Conservation (phyloP, 2,329 filamentous ascomycete genomes). For the Clonostachys byssicola region DNA sequence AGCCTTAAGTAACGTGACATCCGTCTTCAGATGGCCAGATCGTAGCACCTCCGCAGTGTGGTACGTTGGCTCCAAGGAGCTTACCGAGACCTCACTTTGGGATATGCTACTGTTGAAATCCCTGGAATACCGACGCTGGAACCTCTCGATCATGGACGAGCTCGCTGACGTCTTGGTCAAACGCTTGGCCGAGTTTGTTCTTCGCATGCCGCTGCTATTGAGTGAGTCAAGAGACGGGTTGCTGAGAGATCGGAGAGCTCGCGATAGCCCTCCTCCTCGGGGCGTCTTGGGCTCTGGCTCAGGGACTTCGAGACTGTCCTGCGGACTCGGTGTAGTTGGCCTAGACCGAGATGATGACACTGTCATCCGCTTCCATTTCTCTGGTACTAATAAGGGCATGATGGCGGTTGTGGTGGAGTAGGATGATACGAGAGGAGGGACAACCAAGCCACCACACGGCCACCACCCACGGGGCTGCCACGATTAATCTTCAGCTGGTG, state of each 20-base stretch:
- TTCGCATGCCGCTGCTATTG: constrained; percentile 17
- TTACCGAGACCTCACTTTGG: constrained; percentile 17
- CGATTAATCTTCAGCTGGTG: too few species aligned
- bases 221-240: constrained; percentile 34
- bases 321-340: too few species aligned
- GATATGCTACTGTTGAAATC: constrained; percentile 23
- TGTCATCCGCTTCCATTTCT: constrained; percentile 27
- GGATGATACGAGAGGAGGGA: neutral
- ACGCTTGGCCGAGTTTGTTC: constrained; percentile 21
- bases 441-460: neutral
- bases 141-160: constrained; percentile 35
- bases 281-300: constrained; percentile 26
- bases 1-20: constrained; percentile 42
- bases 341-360: constrained; percentile 8
- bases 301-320: neutral
- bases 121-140: constrained; percentile 33
- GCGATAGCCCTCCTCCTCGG: constrained; percentile 19
- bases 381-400: constrained; percentile 18
- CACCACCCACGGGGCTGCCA: too few species aligned
- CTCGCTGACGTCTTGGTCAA: constrained; percentile 30
- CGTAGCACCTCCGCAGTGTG: constrained; percentile 33
- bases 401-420: neutral
- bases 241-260: constrained; percentile 31
- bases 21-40: constrained; percentile 42
- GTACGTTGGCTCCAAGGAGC: constrained; percentile 22